Evolutionary conservation across 2,329 filamentous ascomycete genomes (phyloP).

Genomic region (Colletotrichum chlorophyti): DNA sequence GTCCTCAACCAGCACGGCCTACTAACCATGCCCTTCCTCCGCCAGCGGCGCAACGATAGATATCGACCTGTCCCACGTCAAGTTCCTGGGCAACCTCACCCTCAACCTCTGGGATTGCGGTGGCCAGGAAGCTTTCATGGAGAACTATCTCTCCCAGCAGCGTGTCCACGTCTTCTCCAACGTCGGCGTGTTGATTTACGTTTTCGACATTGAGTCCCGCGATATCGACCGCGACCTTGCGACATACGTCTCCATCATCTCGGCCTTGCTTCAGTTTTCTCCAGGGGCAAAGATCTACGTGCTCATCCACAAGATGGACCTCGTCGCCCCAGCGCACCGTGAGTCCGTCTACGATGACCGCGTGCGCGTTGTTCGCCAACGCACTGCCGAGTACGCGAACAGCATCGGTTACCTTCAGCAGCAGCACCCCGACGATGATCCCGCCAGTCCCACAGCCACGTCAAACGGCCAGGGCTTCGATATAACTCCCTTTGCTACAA

Average conservation of each 20-base stretch:
- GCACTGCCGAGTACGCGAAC: slow-evolving; percentile 65
- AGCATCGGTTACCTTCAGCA: slow-evolving; percentile 40
- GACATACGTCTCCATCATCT: slow-evolving; percentile 90
- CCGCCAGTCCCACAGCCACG: slow-evolving; percentile 31
- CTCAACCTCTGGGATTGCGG: slow-evolving; percentile 99
- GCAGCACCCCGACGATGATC: slow-evolving; percentile 13
- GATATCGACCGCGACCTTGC: slow-evolving; percentile 93
- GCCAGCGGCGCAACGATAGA: slow-evolving; percentile 89
- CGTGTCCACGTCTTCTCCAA: slow-evolving; percentile 96
- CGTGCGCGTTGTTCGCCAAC: slow-evolving; percentile 76
- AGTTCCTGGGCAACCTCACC: slow-evolving; percentile 97
- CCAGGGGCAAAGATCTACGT: slow-evolving; percentile 85
- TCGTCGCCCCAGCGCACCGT: slow-evolving; percentile 82
- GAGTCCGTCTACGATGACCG: slow-evolving; percentile 86
- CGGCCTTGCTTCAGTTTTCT: slow-evolving; percentile 86
- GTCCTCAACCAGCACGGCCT: not conserved
- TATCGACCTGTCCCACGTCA: slow-evolving; percentile 97
- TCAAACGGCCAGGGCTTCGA: slow-evolving; percentile 56
- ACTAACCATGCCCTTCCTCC: not conserved
- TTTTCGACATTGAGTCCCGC: slow-evolving; percentile 97
- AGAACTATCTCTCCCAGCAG: slow-evolving; percentile 96
- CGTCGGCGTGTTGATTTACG: slow-evolving; percentile 96
- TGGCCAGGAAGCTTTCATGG: slow-evolving; percentile 98
- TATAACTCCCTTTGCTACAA: slow-evolving; percentile 90
- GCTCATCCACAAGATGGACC: slow-evolving; percentile 98